A percentile compares a stretch with the other conserved stretches of the same genome.
phyloP scores from a whole-genome alignment of 495 filamentous ascomycete genomes.

The Terfezia boudieri region DNA sequence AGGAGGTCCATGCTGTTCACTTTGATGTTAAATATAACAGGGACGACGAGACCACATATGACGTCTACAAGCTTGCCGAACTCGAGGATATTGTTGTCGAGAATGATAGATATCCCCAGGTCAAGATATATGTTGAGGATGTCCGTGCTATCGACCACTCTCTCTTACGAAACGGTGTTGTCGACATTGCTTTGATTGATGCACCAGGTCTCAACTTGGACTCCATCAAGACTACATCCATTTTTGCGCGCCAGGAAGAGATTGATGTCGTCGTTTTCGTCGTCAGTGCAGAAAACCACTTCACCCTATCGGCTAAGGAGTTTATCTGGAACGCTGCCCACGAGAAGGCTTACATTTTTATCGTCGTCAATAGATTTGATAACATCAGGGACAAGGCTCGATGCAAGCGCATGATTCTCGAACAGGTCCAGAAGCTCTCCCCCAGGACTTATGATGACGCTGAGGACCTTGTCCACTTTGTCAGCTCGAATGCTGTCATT shows the following conservation, averaged over 20 bases:
- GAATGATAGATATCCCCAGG: constrained; percentile 68
- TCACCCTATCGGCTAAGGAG: constrained; percentile 85
- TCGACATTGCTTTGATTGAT: constrained; percentile 94
- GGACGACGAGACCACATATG: constrained; percentile 81
- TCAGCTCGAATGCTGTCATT: constrained; percentile 85
- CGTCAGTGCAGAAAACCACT: constrained; percentile 91
- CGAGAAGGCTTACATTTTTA: constrained; percentile 97
- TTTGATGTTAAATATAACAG: constrained; percentile 58
- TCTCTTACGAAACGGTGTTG: constrained; percentile 85
- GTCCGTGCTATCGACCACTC: constrained; percentile 79
- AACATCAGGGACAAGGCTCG: constrained; percentile 73
- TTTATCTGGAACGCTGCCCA: constrained; percentile 89
- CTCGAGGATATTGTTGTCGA: constrained; percentile 79
- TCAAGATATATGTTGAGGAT: constrained; percentile 92
- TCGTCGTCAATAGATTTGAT: constrained; percentile 95
- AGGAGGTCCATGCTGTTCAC: constrained; percentile 90
- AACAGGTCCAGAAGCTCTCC: constrained; percentile 65
- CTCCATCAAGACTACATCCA: constrained; percentile 85
- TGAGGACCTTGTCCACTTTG: constrained; percentile 83
- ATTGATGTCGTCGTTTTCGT: constrained; percentile 98
- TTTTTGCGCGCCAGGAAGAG: constrained; percentile 92
- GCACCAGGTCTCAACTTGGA: constrained; percentile 89
- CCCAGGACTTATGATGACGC: constrained; percentile 85
- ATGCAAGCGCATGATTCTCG: constrained; percentile 75
- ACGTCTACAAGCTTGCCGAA: constrained; percentile 51